phyloP scores from a whole-genome alignment of 108 stramenopile species.

The Cyclotella cryptica region DNA sequence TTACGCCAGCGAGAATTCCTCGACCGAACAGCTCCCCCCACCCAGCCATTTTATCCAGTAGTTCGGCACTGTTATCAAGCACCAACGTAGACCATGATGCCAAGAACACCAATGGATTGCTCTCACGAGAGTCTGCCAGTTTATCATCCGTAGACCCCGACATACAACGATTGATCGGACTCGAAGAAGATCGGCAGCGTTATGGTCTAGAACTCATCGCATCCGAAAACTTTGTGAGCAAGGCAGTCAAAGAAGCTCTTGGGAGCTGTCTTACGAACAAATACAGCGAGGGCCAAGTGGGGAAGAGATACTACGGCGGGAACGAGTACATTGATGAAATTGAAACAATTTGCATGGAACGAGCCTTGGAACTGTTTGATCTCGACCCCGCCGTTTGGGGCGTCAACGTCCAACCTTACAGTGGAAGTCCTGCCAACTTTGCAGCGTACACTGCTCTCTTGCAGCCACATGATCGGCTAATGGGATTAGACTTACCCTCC shows the following conservation, averaged over 20 bases:
- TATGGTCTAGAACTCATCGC: conserved; percentile 97
- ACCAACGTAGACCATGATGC: not conserved
- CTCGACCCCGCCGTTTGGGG: conserved; percentile 94
- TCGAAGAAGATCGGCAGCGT: conserved; percentile 89
- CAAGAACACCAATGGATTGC: not conserved
- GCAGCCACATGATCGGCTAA: conserved; percentile 98
- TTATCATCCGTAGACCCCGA: conserved; percentile 66
- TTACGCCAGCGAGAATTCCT: too few relatives aligned
- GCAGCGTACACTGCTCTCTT: conserved; percentile 97
- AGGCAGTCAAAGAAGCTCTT: conserved; percentile 93
- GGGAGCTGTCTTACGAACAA: conserved; percentile 99
- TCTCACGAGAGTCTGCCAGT: not conserved
- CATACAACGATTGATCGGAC: conserved; percentile 71
- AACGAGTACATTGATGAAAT: conserved; percentile 96
- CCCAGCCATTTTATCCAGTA: too few relatives aligned
- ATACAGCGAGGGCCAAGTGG: conserved; percentile 99
- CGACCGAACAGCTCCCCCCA: too few relatives aligned
- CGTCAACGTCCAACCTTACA: conserved; percentile 97
- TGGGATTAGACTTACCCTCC: conserved; percentile 99
- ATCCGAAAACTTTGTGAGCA: conserved; percentile 98
- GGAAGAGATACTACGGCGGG: conserved; percentile 98
- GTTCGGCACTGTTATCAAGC: not conserved
- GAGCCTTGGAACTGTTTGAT: conserved; percentile 92
- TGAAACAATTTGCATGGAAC: conserved; percentile 92
- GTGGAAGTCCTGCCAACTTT: conserved; percentile 99